A percentile compares a stretch with the other conserved stretches of the same genome.
Evolutionary conservation across 2,329 filamentous ascomycete species (phyloP).

Genomic region (Akanthomyces dipterigenus): DNA sequence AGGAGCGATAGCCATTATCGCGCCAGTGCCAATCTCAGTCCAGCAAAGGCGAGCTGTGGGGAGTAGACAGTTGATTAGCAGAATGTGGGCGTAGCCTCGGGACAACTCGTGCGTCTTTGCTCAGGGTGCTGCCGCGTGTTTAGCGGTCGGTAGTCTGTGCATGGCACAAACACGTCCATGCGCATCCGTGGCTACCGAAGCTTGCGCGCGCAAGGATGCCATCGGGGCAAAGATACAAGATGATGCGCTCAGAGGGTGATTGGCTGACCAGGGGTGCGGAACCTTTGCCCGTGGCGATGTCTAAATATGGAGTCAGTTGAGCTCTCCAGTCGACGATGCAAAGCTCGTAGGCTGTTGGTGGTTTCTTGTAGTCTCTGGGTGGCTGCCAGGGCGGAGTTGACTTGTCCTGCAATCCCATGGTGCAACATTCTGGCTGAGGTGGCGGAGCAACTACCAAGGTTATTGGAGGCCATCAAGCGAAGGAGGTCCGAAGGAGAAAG

Average conservation of each 20-base stretch:
- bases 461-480: constrained; percentile 20
- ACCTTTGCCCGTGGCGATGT: background rate
- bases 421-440: background rate
- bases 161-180: constrained; percentile 2
- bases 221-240: constrained; percentile 3
- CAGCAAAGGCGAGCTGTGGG: background rate
- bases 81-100: constrained; percentile 4
- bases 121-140: background rate
- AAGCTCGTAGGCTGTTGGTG: background rate
- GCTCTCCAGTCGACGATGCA: background rate
- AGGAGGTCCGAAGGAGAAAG: constrained; percentile 10
- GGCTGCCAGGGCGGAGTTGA: constrained; percentile 2
- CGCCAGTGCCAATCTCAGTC: background rate
- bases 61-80: background rate
- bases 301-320: background rate
- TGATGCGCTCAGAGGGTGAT: constrained; percentile 5
- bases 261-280: background rate
- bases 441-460: background rate
- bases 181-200: background rate
- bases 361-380: background rate
- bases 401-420: constrained; percentile 1
- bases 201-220: background rate
- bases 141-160: background rate
- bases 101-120: background rate
- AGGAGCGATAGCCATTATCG: background rate